phyloP scores from a whole-genome alignment of 192 early-diverging fungal species.

The Coemansia interrupta region DNA sequence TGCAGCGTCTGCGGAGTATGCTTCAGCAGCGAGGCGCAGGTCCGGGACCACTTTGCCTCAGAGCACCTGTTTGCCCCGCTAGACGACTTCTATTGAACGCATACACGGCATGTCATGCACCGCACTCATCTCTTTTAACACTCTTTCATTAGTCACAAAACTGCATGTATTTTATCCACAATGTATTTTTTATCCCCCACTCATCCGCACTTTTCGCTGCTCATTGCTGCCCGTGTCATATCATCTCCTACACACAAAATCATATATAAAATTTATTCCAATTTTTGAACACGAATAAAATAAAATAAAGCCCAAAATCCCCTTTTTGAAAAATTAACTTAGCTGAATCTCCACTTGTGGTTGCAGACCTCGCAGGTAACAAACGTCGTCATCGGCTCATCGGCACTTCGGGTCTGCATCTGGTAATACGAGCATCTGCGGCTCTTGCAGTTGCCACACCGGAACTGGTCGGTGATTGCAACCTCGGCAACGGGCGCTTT shows the following conservation, averaged over 20 bases:
- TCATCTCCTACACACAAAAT: not conserved
- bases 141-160: not conserved
- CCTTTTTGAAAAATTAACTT: not conserved
- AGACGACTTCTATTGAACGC: conserved; percentile 35
- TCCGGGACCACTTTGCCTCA: conserved; percentile 50
- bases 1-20: conserved; percentile 50
- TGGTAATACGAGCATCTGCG: conserved; percentile 90
- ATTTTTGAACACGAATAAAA: too few relatives aligned
- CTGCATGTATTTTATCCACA: not conserved
- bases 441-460: conserved; percentile 86
- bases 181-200: conserved; percentile 4
- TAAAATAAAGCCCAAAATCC: too few relatives aligned
- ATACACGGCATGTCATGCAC: not conserved
- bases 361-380: conserved; percentile 85
- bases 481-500: conserved; percentile 66
- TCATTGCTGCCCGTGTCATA: not conserved
- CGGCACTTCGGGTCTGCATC: conserved; percentile 94
- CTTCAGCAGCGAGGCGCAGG: conserved; percentile 38
- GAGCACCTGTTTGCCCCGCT: conserved; percentile 52
- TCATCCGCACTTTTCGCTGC: not conserved
- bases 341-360: conserved; percentile 77
- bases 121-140: not conserved
- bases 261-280: too few relatives aligned
- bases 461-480: conserved; percentile 90
- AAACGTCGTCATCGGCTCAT: conserved; percentile 99